Evolutionary conservation across 2,329 filamentous ascomycete species (phyloP).

Genomic region (Dothistroma pini): DNA sequence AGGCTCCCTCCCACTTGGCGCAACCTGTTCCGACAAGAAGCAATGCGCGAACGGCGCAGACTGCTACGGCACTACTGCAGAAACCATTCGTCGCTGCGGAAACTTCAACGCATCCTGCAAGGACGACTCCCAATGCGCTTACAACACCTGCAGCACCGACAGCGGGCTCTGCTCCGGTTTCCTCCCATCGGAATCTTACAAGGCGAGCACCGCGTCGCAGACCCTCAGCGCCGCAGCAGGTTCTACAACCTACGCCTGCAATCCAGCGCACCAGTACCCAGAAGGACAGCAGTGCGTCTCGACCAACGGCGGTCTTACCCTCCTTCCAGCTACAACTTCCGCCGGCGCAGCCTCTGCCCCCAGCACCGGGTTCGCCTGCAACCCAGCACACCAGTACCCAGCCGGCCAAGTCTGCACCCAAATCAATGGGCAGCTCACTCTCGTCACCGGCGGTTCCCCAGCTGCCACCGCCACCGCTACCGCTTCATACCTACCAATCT

Average conservation of each 20-base stretch:
- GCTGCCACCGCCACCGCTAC: not conserved
- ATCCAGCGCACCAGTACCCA: conserved; percentile 7
- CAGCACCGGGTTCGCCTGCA: not conserved
- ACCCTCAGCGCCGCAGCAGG: not conserved
- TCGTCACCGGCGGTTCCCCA: not conserved
- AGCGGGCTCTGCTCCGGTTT: conserved; percentile 8
- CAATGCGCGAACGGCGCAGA: conserved; percentile 19
- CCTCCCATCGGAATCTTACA: not conserved
- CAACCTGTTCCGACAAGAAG: conserved; percentile 9
- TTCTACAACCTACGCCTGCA: not conserved
- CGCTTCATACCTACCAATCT: not conserved
- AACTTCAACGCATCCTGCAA: conserved; percentile 21
- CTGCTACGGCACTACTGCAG: conserved; percentile 15
- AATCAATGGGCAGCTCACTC: conserved; percentile 1
- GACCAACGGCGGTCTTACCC: not conserved
- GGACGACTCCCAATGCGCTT: conserved; percentile 18
- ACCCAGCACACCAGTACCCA: conserved; percentile 6
- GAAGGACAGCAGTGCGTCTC: conserved; percentile 3
- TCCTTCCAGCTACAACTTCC: conserved; percentile 1
- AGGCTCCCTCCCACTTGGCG: conserved; percentile 18
- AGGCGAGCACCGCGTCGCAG: not conserved
- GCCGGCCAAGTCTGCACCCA: conserved; percentile 3
- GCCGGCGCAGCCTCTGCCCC: not conserved
- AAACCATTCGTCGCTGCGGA: conserved; percentile 13
- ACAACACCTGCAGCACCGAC: conserved; percentile 21